A percentile compares a stretch with the other conserved stretches of the same genome.
Evolutionary conservation across 768 basidiomycete genomes (phyloP).

Genomic region (Antrodiella citrinella): DNA sequence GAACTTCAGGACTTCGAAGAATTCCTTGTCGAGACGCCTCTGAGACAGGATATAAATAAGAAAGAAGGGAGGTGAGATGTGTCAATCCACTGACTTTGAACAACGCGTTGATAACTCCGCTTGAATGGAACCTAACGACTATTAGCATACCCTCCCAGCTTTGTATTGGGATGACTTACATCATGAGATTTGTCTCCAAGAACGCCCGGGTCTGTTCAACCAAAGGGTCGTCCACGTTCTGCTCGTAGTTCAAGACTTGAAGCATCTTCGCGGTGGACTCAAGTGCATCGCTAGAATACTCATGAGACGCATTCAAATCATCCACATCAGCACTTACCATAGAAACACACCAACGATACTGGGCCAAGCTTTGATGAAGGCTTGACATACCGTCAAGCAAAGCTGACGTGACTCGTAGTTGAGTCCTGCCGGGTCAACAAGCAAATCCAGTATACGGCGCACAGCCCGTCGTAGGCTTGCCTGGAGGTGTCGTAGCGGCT

Average conservation of each 20-base stretch:
- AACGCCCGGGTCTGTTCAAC: slow-evolving; percentile 49
- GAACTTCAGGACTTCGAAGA: slow-evolving; percentile 41
- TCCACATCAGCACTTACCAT: slow-evolving; percentile 32
- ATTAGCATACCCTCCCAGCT: slow-evolving; percentile 1
- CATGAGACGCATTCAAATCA: not conserved
- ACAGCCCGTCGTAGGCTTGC: slow-evolving; percentile 45
- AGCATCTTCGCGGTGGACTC: slow-evolving; percentile 44
- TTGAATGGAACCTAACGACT: slow-evolving; percentile 40
- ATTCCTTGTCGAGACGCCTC: slow-evolving; percentile 37
- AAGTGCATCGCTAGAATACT: slow-evolving; percentile 37
- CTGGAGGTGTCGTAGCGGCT: slow-evolving; percentile 45
- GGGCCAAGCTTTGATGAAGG: slow-evolving; percentile 56
- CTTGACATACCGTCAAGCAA: slow-evolving; percentile 50
- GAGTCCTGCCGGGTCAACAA: slow-evolving; percentile 35
- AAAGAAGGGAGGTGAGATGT: slow-evolving; percentile 3
- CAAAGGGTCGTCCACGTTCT: slow-evolving; percentile 49
- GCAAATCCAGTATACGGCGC: slow-evolving; percentile 39
- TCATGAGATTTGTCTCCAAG: slow-evolving; percentile 41
- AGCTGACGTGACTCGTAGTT: slow-evolving; percentile 65
- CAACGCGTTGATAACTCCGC: slow-evolving; percentile 48
- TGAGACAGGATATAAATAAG: slow-evolving; percentile 18
- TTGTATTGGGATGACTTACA: slow-evolving; percentile 25
- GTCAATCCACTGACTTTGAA: slow-evolving; percentile 42
- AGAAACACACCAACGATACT: slow-evolving; percentile 43
- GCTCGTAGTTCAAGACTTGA: slow-evolving; percentile 30